These are phyloP conservation scores for Plantago elongata DNA, from an alignment of 257 asterid genomes.

Conservation along the genomic window DNA sequence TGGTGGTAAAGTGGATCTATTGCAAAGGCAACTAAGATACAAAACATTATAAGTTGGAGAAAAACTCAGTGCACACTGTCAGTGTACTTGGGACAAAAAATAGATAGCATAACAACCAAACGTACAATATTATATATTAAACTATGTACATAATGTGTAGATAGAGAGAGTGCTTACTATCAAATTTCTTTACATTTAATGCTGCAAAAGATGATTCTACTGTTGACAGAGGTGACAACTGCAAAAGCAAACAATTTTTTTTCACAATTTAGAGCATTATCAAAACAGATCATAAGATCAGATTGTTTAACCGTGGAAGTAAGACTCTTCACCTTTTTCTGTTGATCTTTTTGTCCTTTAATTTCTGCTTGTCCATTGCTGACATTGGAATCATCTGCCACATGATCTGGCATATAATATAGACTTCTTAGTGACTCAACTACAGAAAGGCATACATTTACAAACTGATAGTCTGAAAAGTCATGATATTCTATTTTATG, in stretches of 20 bases:
- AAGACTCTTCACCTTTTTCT: conserved; percentile 57
- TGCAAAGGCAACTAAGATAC: conserved; percentile 67
- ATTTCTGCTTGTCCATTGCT: conserved; percentile 40
- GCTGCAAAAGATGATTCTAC: conserved; percentile 84
- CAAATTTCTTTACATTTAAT: conserved; percentile 82
- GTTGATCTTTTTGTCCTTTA: conserved; percentile 50
- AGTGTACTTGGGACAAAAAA: too few species aligned
- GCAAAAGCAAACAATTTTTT: conserved; percentile 32
- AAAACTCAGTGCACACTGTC: conserved; percentile 8
- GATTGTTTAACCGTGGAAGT: conserved; percentile 10
- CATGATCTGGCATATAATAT: conserved; percentile 36
- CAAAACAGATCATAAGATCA: conserved; percentile 9
- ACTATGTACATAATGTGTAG: too few species aligned
- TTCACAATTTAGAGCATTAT: conserved; percentile 20
- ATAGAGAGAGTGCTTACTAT: conserved; percentile 49
- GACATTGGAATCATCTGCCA: conserved; percentile 36
- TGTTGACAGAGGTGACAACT: conserved; percentile 87
- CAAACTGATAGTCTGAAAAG: not conserved
- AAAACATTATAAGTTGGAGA: not conserved
- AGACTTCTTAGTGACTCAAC: not conserved
- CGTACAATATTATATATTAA: not conserved
- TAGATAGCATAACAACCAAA: not conserved
- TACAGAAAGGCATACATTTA: not conserved
- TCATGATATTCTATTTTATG: too few species aligned
- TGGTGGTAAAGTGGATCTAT: conserved; percentile 99